Conservation (phyloP, 2,329 filamentous ascomycete species). For the Penicillium sclerotigenum region DNA sequence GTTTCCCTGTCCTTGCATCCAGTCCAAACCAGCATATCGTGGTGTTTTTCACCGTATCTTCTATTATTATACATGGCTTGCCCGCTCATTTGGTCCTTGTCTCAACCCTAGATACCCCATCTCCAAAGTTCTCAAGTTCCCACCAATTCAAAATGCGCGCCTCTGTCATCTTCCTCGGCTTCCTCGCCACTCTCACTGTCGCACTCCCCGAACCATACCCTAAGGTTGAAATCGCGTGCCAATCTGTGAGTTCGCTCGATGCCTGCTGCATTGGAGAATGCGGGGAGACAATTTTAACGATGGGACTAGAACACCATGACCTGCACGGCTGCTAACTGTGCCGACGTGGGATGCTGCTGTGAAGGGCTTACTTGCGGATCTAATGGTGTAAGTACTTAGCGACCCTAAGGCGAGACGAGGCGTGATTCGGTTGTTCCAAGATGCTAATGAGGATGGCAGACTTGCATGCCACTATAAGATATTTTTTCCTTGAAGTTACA, state of each 20-base stretch:
- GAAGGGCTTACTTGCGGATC: constrained; percentile 4
- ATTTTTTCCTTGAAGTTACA: neutral
- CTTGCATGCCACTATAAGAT: neutral
- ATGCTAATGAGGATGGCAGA: neutral
- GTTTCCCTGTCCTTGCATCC: no score
- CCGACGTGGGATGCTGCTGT: neutral
- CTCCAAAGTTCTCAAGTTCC: neutral
- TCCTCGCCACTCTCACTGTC: constrained; percentile 13
- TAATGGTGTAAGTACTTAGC: constrained; percentile 4
- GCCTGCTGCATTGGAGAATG: neutral
- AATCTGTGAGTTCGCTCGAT: constrained; percentile 1
- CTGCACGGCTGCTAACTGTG: constrained; percentile 4
- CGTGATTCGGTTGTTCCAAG: neutral
- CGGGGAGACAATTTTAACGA: neutral
- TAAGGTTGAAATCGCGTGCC: constrained; percentile 1
- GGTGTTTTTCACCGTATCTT: no score
- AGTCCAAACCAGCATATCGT: no score
- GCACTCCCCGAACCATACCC: constrained; percentile 14
- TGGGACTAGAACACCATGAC: neutral
- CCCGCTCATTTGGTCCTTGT: no score
- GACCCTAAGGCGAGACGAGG: no score
- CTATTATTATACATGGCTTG: no score
- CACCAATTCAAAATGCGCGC: constrained; percentile 12
- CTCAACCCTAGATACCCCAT: constrained; percentile 2
- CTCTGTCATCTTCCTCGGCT: constrained; percentile 13